These are phyloP conservation scores for Lactarius psammicola DNA, from an alignment of 768 basidiomycete species.

Conservation along the genomic window DNA sequence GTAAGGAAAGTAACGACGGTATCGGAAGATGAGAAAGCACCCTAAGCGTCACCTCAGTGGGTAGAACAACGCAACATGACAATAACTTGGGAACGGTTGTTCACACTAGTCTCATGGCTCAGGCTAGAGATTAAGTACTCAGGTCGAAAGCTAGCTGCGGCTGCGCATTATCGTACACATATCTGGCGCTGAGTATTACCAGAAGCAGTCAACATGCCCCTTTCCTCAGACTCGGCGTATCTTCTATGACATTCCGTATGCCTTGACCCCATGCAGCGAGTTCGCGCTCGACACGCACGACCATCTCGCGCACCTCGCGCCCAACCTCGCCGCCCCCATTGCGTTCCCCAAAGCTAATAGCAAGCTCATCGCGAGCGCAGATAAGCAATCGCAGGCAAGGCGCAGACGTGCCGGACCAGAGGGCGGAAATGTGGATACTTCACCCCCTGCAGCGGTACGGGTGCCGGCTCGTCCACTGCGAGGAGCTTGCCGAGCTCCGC, in stretches of 20 bases:
- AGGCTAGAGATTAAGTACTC: not conserved
- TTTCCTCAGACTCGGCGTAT: slow-evolving; percentile 33
- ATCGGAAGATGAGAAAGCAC: slow-evolving; percentile 53
- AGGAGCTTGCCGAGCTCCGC: slow-evolving; percentile 82
- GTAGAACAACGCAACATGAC: slow-evolving; percentile 46
- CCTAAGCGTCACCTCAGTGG: slow-evolving; percentile 55
- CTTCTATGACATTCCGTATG: slow-evolving; percentile 53
- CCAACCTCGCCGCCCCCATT: slow-evolving; percentile 76
- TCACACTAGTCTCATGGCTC: not conserved
- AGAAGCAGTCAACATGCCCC: not conserved
- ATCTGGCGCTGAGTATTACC: not conserved
- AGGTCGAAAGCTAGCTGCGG: not conserved
- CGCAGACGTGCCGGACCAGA: slow-evolving; percentile 62
- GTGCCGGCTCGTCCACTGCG: slow-evolving; percentile 69
- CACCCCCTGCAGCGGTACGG: slow-evolving; percentile 31
- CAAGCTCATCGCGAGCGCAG: slow-evolving; percentile 57
- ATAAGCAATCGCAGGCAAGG: slow-evolving; percentile 62
- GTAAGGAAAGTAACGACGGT: slow-evolving; percentile 40
- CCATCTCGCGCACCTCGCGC: slow-evolving; percentile 52
- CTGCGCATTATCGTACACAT: not conserved
- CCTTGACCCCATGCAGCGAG: slow-evolving; percentile 67
- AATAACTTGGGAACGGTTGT: not conserved
- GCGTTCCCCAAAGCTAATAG: slow-evolving; percentile 66
- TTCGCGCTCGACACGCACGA: slow-evolving; percentile 70
- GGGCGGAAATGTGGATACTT: slow-evolving; percentile 52